Base-by-base conservation (phyloP, 352 stramenopile species). In the Paralagenidium karlingii region DNA sequence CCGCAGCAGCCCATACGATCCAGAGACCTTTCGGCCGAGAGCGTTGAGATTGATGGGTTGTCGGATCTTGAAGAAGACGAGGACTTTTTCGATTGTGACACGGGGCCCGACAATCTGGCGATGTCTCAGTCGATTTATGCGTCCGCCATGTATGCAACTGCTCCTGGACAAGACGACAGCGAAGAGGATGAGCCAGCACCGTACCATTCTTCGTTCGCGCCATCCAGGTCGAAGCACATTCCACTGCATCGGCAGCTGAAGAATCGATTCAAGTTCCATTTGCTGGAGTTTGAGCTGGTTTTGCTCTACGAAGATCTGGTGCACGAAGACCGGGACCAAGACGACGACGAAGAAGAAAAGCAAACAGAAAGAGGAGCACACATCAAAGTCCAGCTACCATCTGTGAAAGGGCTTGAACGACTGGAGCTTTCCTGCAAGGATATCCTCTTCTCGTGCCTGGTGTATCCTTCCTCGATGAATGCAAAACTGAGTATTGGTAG, bases 61-160 rank as follows among this genome's bases (percentile, higher is more conserved):
- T 93, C 77, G 2, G 79, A 93, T 39, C 41, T 93, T 27, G 79
- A 93, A 29, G 69, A 84, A 13, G 78, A 92, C 16, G 71, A 85
- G 11, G 68, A 71, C 30, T 87, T 90, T 49, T 92, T 88, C 22
- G 79, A 92, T 24, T 85, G 68, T 33, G 69, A 87, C 24, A 62
- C 71, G n/a, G 73, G 68, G 10, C 45, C 68, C 50, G 70, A 38
- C 56, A 81, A 34, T 31, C 41, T 27, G 59, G 37, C 12, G 54
- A 53, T 92, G 66, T 57, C 55, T 0, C 69, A 87, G 46, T 92
- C 79, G 2, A 82, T 92, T 60, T 92, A 92, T 44, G 66, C 74
- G 21, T 90, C 76, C 21, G 76, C 75, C 26, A 47, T 76, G 21
- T 84, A 64, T 37, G 64, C 66, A 13, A 51, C 62, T 5, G 56